These are phyloP conservation scores for Linnemannia elongata DNA, from an alignment of 192 early-diverging fungal genomes.

Conservation along the genomic window DNA sequence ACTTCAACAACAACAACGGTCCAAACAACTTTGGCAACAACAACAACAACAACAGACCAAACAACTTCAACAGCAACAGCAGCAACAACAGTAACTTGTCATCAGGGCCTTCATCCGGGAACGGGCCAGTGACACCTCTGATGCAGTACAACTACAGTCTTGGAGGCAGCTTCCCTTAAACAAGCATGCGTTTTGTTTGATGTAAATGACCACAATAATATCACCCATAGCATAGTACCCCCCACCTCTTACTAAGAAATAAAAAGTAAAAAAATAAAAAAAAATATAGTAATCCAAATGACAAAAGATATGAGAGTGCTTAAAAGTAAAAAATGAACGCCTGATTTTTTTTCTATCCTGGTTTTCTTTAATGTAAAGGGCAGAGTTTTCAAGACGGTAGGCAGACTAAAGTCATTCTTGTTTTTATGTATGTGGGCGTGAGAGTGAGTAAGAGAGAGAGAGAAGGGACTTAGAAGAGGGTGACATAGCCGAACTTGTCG, in stretches of 20 bases:
- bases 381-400: too few species aligned
- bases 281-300: neutral
- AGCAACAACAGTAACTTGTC: neutral
- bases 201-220: too few species aligned
- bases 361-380: neutral
- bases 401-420: neutral
- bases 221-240: too few species aligned
- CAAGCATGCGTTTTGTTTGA: too few species aligned
- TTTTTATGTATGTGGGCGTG: neutral
- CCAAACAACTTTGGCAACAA: conserved; percentile 24
- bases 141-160: conserved; percentile 48
- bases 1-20: conserved; percentile 1
- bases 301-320: too few species aligned
- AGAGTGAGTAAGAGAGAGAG: neutral
- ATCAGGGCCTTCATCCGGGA: conserved; percentile 7
- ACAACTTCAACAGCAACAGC: conserved; percentile 16
- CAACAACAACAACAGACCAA: neutral
- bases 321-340: neutral
- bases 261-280: neutral
- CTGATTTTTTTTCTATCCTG: neutral
- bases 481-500: conserved; percentile 90
- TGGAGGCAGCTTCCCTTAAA: conserved; percentile 39
- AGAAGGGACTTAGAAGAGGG: conserved; percentile 68
- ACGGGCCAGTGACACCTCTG: conserved; percentile 38
- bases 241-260: neutral